These are phyloP conservation scores for Aspergillus bombycis DNA, from an alignment of 2,329 filamentous ascomycete genomes.

Conservation along the genomic window DNA sequence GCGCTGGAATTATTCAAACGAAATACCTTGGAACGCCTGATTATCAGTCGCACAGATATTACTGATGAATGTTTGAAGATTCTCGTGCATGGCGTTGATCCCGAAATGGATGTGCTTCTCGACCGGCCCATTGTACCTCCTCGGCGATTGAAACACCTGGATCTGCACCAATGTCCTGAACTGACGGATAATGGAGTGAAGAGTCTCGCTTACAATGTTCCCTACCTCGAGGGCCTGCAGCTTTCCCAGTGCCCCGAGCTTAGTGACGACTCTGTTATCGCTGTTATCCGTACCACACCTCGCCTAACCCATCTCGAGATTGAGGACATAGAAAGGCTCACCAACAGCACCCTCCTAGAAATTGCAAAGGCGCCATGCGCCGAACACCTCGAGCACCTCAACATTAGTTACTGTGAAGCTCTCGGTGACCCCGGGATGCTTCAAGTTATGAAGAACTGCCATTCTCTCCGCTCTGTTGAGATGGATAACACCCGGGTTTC, in stretches of 20 bases:
- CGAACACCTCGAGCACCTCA: constrained; percentile 72
- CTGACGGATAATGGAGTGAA: constrained; percentile 75
- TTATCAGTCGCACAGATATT: constrained; percentile 76
- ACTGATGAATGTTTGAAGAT: constrained; percentile 72
- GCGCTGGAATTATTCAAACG: constrained; percentile 74
- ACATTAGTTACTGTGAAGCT: constrained; percentile 86
- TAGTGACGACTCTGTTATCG: constrained; percentile 71
- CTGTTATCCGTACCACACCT: constrained; percentile 74
- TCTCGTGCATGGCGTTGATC: constrained; percentile 75
- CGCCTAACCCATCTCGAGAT: constrained; percentile 83
- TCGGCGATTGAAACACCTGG: constrained; percentile 78
- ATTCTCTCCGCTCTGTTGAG: constrained; percentile 69
- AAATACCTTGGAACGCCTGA: constrained; percentile 80
- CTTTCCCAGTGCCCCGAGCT: constrained; percentile 76
- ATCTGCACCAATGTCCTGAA: constrained; percentile 76
- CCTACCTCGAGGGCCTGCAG: constrained; percentile 79
- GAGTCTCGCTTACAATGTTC: constrained; percentile 72
- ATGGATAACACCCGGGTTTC: constrained; percentile 94
- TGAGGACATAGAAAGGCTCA: constrained; percentile 79
- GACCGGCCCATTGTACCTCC: constrained; percentile 74
- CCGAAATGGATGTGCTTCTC: constrained; percentile 79
- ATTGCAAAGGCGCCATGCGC: constrained; percentile 78
- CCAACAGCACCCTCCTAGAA: constrained; percentile 73
- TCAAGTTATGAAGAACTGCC: constrained; percentile 76
- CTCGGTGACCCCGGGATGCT: constrained; percentile 83